phyloP scores from a whole-genome alignment of 768 basidiomycete genomes.

The Mycena belliarum region DNA sequence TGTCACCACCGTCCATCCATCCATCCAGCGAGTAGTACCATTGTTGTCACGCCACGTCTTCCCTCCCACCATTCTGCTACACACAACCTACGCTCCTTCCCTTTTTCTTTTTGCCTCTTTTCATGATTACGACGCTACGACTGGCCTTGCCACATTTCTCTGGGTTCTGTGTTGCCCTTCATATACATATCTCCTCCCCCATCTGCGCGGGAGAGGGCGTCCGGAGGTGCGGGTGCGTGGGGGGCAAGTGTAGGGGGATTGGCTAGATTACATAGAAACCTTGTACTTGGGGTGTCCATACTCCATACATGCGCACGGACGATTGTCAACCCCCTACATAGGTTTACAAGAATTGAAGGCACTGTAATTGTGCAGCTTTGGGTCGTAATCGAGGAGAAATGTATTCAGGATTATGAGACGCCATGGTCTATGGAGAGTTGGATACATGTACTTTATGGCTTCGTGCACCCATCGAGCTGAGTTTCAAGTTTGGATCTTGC shows the following conservation, averaged over 20 bases:
- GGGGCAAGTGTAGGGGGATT: neutral
- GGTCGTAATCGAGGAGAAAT: too few species aligned
- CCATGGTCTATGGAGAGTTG: neutral
- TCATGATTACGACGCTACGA: neutral
- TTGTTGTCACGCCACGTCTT: neutral
- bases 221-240: neutral
- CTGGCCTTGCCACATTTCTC: neutral
- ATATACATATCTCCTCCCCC: slow-evolving; percentile 5
- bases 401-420: too few species aligned
- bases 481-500: too few species aligned
- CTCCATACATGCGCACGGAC: neutral
- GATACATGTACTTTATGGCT: neutral
- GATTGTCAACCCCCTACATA: neutral
- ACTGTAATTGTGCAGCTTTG: too few species aligned
- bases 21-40: slow-evolving; percentile 1
- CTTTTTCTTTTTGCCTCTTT: neutral
- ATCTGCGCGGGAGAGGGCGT: slow-evolving; percentile 7
- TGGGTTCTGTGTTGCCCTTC: slow-evolving; percentile 2
- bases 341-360: too few species aligned
- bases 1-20: neutral
- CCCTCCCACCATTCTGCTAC: neutral
- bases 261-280: too few species aligned
- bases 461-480: too few species aligned
- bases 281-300: too few species aligned
- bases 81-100: neutral